Evolutionary conservation across 2,329 filamentous ascomycete genomes (phyloP).

Genomic region (Sordariomycetes sp.): DNA sequence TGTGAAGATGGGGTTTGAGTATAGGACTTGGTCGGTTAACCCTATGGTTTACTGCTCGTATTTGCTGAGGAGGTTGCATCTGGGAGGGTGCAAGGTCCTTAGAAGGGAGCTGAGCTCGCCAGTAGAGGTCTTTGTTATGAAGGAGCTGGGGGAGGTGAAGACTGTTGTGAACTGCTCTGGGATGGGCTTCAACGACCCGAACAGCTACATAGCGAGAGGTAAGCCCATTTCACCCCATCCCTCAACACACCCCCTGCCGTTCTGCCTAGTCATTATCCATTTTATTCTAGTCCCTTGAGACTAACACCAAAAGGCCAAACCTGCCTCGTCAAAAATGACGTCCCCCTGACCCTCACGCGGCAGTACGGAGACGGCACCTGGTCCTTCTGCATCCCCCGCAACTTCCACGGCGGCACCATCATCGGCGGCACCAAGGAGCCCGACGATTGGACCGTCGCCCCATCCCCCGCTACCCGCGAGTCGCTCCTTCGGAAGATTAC

Average conservation of each 20-base stretch:
- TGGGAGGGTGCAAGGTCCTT: slow-evolving; percentile 16
- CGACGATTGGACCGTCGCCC: slow-evolving; percentile 37
- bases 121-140: slow-evolving; percentile 22
- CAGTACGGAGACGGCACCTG: slow-evolving; percentile 50
- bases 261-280: not conserved
- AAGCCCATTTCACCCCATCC: slow-evolving; percentile 1
- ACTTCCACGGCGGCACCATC: slow-evolving; percentile 48
- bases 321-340: slow-evolving; percentile 25
- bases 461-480: slow-evolving; percentile 30
- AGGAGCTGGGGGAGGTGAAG: slow-evolving; percentile 13
- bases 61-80: slow-evolving; percentile 19
- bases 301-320: slow-evolving; percentile 25
- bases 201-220: slow-evolving; percentile 29
- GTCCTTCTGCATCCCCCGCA: slow-evolving; percentile 49
- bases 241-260: not conserved
- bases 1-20: slow-evolving; percentile 32
- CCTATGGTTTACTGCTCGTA: slow-evolving; percentile 39
- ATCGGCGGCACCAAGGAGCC: slow-evolving; percentile 54
- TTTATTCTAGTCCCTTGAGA: not conserved
- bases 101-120: slow-evolving; percentile 20
- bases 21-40: slow-evolving; percentile 40
- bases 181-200: slow-evolving; percentile 25
- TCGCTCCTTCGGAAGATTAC: slow-evolving; percentile 26
- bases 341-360: slow-evolving; percentile 35
- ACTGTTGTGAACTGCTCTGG: slow-evolving; percentile 32